These are phyloP conservation scores for Globisporangium spiculum DNA, from an alignment of 352 stramenopile genomes.

Conservation along the genomic window DNA sequence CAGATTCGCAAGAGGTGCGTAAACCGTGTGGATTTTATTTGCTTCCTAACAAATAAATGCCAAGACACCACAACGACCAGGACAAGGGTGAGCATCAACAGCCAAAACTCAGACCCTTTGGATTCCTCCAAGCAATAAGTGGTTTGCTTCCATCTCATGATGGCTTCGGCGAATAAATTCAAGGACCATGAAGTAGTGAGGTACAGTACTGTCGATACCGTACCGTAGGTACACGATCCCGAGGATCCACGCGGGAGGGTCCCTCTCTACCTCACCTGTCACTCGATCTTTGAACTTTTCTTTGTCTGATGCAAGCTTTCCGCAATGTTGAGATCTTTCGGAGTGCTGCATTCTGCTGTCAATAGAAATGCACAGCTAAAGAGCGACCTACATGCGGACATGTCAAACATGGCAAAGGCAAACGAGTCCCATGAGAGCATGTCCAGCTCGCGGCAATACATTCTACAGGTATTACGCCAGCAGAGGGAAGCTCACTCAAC, in stretches of 20 bases:
- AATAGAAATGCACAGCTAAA: neutral
- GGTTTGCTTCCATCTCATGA: neutral
- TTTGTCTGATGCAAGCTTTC: neutral
- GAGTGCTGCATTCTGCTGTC: neutral
- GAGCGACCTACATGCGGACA: neutral
- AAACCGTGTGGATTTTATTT: no score
- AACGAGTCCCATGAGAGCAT: neutral
- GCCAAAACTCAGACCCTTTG: neutral
- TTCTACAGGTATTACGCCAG: slow-evolving; percentile 4
- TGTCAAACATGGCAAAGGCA: neutral
- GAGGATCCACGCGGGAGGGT: neutral
- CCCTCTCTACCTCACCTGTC: neutral
- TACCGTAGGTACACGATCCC: neutral
- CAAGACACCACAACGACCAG: neutral
- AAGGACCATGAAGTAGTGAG: neutral
- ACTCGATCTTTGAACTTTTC: slow-evolving; percentile 2
- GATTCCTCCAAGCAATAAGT: neutral
- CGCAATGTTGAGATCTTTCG: neutral
- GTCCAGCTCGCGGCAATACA: neutral
- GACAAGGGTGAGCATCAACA: neutral
- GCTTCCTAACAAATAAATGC: no score
- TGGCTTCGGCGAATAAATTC: neutral
- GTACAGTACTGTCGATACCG: neutral
- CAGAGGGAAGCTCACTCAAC: slow-evolving; percentile 8
- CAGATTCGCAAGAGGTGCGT: no score